Conservation (phyloP, 2,329 filamentous ascomycete genomes). For the Dactylellina parvicollis region DNA sequence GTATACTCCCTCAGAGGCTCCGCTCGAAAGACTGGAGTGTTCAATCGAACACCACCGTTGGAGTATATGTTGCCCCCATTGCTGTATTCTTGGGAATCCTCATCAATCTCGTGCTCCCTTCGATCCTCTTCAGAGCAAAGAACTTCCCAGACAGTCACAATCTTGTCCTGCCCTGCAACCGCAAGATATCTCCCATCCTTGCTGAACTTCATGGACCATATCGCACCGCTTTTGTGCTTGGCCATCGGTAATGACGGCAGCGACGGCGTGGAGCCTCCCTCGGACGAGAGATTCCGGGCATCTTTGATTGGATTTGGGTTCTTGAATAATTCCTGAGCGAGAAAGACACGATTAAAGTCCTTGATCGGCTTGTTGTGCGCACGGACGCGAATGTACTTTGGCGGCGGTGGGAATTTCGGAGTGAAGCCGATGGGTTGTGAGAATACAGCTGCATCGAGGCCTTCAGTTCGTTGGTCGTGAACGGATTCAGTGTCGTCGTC, state of each 20-base stretch:
- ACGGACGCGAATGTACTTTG: conserved; percentile 84
- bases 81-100: conserved; percentile 62
- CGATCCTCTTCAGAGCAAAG: conserved; percentile 84
- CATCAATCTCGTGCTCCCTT: conserved; percentile 75
- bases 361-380: conserved; percentile 80
- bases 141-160: conserved; percentile 88
- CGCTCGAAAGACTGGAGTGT: conserved; percentile 86
- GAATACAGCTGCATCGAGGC: conserved; percentile 83
- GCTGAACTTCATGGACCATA: conserved; percentile 94
- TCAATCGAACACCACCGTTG: conserved; percentile 71
- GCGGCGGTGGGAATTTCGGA: conserved; percentile 86
- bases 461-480: conserved; percentile 75
- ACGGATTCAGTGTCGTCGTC: conserved; percentile 72
- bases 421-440: conserved; percentile 82
- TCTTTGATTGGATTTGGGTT: conserved; percentile 58
- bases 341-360: conserved; percentile 86
- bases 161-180: conserved; percentile 86
- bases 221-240: conserved; percentile 68
- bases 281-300: conserved; percentile 61
- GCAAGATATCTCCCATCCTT: conserved; percentile 90
- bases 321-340: conserved; percentile 87
- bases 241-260: conserved; percentile 55
- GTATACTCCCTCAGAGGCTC: conserved; percentile 81
- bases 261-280: conserved; percentile 60
- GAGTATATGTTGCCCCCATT: conserved; percentile 7